phyloP scores from a whole-genome alignment of 805 yeast genomes.

The Candida golubevii region DNA sequence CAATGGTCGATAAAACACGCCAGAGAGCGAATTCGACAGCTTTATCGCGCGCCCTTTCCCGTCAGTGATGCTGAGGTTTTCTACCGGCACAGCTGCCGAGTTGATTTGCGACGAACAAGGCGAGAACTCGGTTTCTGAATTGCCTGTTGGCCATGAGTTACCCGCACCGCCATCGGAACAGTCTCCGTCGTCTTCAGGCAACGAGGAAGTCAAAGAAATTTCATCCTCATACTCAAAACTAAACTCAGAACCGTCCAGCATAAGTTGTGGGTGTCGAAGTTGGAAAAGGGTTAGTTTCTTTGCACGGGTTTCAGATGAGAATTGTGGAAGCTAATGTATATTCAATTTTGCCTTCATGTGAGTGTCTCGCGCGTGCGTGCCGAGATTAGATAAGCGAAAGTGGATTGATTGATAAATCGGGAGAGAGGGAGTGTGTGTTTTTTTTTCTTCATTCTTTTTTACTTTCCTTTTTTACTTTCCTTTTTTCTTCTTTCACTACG shows the following conservation, averaged over 20 bases:
- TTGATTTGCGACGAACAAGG: not conserved
- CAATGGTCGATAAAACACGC: conserved; percentile 7
- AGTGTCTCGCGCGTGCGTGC: too few relatives aligned
- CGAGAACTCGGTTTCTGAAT: not conserved
- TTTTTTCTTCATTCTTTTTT: too few relatives aligned
- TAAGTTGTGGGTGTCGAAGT: not conserved
- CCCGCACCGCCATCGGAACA: not conserved
- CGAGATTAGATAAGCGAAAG: too few relatives aligned
- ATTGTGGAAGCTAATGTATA: too few relatives aligned
- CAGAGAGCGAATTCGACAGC: conserved; percentile 9
- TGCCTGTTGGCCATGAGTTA: not conserved
- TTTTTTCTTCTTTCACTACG: too few relatives aligned
- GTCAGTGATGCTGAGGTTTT: not conserved
- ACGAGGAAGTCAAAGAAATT: conserved; percentile 2
- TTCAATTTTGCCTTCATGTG: too few relatives aligned
- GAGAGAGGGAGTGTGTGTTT: too few relatives aligned
- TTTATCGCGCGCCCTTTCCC: conserved; percentile 2
- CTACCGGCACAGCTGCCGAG: not conserved
- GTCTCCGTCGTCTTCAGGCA: not conserved
- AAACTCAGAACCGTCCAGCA: conserved; percentile 14
- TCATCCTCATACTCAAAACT: conserved; percentile 23
- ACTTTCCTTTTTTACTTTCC: too few relatives aligned
- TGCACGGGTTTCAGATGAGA: too few relatives aligned
- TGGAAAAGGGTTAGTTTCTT: too few relatives aligned
- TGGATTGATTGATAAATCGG: too few relatives aligned